These are phyloP conservation scores for Colletotrichum tropicicola DNA, from an alignment of 2,329 filamentous ascomycete genomes.

Conservation along the genomic window DNA sequence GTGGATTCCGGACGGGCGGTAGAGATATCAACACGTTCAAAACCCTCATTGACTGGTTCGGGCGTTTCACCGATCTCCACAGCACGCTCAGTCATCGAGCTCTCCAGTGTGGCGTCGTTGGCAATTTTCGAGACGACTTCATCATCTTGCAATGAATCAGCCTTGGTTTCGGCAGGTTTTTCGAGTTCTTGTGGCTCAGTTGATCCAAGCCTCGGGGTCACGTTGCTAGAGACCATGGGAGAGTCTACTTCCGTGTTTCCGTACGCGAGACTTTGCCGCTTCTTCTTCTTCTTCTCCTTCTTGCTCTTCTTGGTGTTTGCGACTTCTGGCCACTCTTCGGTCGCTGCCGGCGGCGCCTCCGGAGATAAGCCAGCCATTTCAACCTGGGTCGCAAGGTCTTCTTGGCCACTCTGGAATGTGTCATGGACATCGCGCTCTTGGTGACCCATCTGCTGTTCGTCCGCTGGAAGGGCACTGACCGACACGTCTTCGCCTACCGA, in stretches of 20 bases:
- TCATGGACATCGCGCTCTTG: background rate
- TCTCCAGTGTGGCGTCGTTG: too few relatives aligned
- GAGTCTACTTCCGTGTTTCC: background rate
- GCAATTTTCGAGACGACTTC: too few relatives aligned
- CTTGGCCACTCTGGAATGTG: background rate
- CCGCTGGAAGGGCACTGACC: too few relatives aligned
- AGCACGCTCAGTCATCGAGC: too few relatives aligned
- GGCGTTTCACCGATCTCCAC: too few relatives aligned
- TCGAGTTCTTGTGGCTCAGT: background rate
- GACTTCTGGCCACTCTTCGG: conserved; percentile 1
- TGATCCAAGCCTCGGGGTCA: background rate
- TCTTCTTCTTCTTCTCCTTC: conserved; percentile 48
- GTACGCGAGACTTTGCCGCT: conserved; percentile 27
- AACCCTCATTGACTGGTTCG: too few relatives aligned
- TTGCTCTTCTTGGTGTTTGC: conserved; percentile 37
- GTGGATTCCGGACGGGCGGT: background rate
- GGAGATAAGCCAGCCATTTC: background rate
- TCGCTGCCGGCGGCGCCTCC: background rate
- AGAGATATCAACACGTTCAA: too few relatives aligned
- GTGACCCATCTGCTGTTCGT: too few relatives aligned
- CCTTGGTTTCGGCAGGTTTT: too few relatives aligned
- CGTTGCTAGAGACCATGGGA: background rate
- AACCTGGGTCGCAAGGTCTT: background rate
- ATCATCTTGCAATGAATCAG: too few relatives aligned
- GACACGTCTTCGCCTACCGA: too few relatives aligned